Evolutionary conservation across 1,139 yeast genomes (phyloP).

Genomic region (Hemisphaericaspora xylanilytica): DNA sequence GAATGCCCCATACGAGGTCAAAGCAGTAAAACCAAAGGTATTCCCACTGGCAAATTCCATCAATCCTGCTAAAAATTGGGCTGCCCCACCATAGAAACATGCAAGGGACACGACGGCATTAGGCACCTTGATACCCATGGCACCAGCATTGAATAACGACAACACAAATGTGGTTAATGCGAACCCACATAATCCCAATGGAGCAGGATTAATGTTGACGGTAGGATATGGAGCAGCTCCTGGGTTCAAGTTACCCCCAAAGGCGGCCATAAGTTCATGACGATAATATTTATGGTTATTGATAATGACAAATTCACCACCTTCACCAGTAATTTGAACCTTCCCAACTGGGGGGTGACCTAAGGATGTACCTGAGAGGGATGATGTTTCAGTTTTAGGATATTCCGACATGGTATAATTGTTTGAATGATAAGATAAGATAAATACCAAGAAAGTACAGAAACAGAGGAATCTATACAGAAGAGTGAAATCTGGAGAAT

Average conservation of each 20-base stretch:
- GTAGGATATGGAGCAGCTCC: conserved; percentile 29
- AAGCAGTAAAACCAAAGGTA: conserved; percentile 42
- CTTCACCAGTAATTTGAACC: conserved; percentile 17
- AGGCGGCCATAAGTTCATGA: conserved; percentile 35
- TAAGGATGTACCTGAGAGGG: neutral
- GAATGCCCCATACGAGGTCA: conserved; percentile 42
- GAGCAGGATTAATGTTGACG: conserved; percentile 50
- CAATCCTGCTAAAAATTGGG: conserved; percentile 48
- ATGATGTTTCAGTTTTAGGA: neutral
- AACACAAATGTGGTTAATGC: conserved; percentile 48
- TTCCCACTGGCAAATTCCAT: conserved; percentile 46
- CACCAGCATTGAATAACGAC: conserved; percentile 41
- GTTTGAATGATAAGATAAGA: neutral
- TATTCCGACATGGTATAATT: neutral
- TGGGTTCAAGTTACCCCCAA: conserved; percentile 36
- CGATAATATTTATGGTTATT: conserved; percentile 30
- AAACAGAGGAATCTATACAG: too few species aligned
- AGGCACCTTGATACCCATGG: conserved; percentile 37
- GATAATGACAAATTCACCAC: conserved; percentile 21
- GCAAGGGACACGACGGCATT: conserved; percentile 44
- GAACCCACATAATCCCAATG: conserved; percentile 57
- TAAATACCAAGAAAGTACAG: neutral
- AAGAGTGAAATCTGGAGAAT: too few species aligned
- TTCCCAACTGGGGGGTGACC: conserved; percentile 15
- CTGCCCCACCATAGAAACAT: conserved; percentile 46